Evolutionary conservation across 2,329 filamentous ascomycete species (phyloP), one percentile per base, ranked within the genome.

Genomic region (Moelleriella libera): DNA sequence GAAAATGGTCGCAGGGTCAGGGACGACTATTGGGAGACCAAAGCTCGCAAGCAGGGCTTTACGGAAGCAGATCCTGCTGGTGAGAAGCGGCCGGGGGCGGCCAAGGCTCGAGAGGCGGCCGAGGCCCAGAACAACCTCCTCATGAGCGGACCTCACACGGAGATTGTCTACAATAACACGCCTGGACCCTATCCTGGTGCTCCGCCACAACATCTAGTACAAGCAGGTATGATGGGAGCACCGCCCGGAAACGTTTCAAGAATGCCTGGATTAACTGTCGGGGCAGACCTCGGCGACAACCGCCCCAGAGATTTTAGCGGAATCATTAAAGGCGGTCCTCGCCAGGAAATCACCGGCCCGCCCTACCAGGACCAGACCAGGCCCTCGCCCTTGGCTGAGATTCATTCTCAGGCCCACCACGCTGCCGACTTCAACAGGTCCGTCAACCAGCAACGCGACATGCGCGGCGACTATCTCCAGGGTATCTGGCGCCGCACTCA

Each of bases 11-110:
- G 90, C 52, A 76, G 92, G 49, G 92, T 98, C 41, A 83, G 92
- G 45, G 92, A 98, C 66, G 92, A 98, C 63, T 98, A 98, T 66
- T 98, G 92, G 92, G 92, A 97, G 65, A 86, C 83, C 60, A 97
- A 97, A 67, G 92, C 92, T 6, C 78, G 85, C 44, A 98, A 97
- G 67, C 92, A 98, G 66, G 92, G 92, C 9, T 98, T 98, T 61
- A 98, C 92, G 1, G 92, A 98, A 63, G 88, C 94, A 52, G 92
- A 98, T 64, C 75, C 89, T 45, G 92, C 92, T 4, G 92, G 92
- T 41, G 92, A 98, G 68, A 97, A 98, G 71, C 77, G 92, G 53
- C 92, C 92, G 5, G 92, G 92, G 47, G 89, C 86, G 40, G 82
- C 88, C 49, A 95, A 94, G 68, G 85, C 85, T 51, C 77, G 90